Percentiles rank a stretch among this genome's conserved stretches.
Conservation (phyloP, 345 rosid genomes). For the Gossypium turneri region DNA sequence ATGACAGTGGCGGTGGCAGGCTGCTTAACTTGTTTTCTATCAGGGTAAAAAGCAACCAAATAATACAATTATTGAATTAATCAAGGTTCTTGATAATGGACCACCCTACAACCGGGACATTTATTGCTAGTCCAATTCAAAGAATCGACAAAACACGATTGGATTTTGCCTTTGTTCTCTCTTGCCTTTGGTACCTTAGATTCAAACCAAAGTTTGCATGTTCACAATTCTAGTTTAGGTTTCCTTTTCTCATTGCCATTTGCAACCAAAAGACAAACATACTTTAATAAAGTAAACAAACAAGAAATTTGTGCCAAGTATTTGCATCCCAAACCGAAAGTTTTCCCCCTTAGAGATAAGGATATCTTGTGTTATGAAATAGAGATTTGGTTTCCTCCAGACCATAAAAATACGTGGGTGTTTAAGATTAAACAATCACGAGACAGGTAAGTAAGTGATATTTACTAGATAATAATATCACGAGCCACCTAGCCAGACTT, state of each 20-base stretch:
- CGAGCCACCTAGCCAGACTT: slow-evolving; percentile 13
- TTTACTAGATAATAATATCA: slow-evolving; percentile 4
- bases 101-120: neutral
- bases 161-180: too few species aligned
- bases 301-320: neutral
- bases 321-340: too few species aligned
- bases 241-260: neutral
- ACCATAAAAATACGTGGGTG: neutral
- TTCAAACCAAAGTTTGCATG: too few species aligned
- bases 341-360: neutral
- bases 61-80: too few species aligned
- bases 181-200: too few species aligned
- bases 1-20: too few species aligned
- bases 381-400: neutral
- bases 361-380: neutral
- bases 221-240: neutral
- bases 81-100: neutral
- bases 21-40: too few species aligned
- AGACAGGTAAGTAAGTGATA: too few species aligned
- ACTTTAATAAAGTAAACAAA: neutral
- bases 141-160: too few species aligned
- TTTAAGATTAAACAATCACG: neutral
- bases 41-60: too few species aligned
- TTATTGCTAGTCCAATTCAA: too few species aligned
- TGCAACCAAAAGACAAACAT: neutral